These are phyloP conservation scores for Neurospora africana DNA, from an alignment of 495 filamentous ascomycete species.

Conservation along the genomic window DNA sequence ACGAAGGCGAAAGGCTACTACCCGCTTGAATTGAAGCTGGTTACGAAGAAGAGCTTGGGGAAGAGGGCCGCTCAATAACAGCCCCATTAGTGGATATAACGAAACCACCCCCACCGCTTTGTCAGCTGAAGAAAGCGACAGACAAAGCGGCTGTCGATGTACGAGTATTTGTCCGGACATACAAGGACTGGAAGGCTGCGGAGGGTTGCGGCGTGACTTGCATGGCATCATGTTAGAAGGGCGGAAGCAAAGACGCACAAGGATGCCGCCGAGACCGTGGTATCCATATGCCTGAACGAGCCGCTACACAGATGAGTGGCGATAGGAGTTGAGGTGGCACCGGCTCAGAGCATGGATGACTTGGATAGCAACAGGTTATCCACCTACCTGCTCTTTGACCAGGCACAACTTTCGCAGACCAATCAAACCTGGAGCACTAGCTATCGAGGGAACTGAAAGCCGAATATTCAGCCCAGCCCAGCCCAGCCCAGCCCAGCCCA, in stretches of 20 bases:
- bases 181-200: background rate
- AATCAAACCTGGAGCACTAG: background rate
- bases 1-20: slow-evolving; percentile 36
- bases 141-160: background rate
- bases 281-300: background rate
- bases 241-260: background rate
- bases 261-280: background rate
- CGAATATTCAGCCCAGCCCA: background rate
- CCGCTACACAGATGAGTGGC: background rate
- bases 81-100: background rate
- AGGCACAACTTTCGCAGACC: background rate
- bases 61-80: slow-evolving; percentile 21
- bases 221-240: background rate
- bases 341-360: background rate
- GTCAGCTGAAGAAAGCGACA: background rate
- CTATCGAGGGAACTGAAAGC: background rate
- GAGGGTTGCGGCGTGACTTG: background rate
- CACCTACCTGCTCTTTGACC: background rate
- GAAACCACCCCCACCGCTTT: background rate
- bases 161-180: background rate
- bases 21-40: slow-evolving; percentile 51
- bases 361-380: background rate
- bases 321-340: background rate
- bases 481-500: background rate
- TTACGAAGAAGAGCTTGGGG: slow-evolving; percentile 38